Conservation (phyloP, 106 monocot genomes). For the Alisma plantagoaquatica region DNA sequence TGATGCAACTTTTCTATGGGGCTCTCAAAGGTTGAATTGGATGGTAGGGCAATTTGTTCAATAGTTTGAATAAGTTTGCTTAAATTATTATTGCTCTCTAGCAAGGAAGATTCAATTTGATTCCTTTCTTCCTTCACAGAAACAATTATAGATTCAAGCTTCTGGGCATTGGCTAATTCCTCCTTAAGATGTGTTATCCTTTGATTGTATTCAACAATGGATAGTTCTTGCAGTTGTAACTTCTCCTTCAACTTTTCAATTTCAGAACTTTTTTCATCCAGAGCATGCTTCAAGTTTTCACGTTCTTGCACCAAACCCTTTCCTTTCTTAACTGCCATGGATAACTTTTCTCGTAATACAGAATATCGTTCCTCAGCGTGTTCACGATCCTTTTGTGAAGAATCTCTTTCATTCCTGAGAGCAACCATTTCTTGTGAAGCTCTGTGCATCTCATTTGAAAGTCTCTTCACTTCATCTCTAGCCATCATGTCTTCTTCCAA, state of each 20-base stretch:
- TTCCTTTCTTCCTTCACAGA: constrained; percentile 38
- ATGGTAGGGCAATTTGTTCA: constrained; percentile 33
- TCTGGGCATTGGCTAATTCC: constrained; percentile 19
- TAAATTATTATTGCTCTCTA: constrained; percentile 33
- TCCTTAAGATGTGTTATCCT: constrained; percentile 36
- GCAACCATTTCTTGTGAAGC: constrained; percentile 21
- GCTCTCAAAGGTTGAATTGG: constrained; percentile 28
- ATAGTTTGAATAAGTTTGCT: constrained; percentile 36
- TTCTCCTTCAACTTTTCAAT: constrained; percentile 66
- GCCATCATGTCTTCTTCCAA: constrained; percentile 52
- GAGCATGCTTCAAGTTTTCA: constrained; percentile 51
- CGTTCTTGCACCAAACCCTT: constrained; percentile 91
- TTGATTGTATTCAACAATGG: constrained; percentile 55
- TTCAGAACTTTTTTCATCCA: constrained; percentile 74
- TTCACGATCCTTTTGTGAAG: constrained; percentile 53
- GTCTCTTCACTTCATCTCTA: constrained; percentile 23
- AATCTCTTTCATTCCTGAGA: constrained; percentile 63
- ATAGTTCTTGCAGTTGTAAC: constrained; percentile 35
- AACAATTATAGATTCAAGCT: constrained; percentile 47
- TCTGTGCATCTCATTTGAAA: constrained; percentile 33
- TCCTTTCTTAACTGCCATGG: constrained; percentile 92
- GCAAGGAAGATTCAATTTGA: constrained; percentile 29
- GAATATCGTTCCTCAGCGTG: constrained; percentile 62
- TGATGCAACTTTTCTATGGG: constrained; percentile 48
- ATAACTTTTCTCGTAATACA: constrained; percentile 68